phyloP scores from a whole-genome alignment of 257 asterid genomes.

The Solanum paucissectum region DNA sequence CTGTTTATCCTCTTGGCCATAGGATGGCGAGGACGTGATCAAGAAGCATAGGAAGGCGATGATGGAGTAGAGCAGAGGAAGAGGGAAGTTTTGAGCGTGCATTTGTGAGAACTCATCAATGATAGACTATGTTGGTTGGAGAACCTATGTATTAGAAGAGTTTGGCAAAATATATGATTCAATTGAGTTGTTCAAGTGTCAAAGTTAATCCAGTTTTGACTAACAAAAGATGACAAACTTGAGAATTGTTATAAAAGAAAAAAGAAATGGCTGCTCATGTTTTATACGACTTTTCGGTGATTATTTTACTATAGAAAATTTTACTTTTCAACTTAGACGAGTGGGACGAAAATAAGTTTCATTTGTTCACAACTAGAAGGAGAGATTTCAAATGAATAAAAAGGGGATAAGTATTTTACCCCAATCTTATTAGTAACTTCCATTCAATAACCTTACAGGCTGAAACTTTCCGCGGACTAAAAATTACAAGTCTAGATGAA shows the following conservation, averaged over 20 bases:
- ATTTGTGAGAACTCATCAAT: slow-evolving; percentile 4
- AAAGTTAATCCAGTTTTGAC: background rate
- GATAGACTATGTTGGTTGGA: background rate
- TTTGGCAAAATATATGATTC: background rate
- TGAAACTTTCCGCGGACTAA: background rate
- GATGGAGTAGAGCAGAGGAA: background rate
- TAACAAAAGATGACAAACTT: background rate
- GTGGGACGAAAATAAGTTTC: background rate
- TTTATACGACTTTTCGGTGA: background rate
- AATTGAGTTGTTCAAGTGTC: background rate
- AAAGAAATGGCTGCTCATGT: background rate
- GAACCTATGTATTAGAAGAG: background rate
- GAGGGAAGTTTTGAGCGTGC: background rate
- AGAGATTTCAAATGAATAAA: background rate
- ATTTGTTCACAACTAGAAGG: background rate
- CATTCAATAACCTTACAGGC: background rate
- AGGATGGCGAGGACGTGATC: background rate
- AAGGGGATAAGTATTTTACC: background rate
- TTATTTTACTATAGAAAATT: background rate
- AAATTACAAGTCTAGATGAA: background rate
- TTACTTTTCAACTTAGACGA: background rate
- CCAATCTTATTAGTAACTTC: background rate
- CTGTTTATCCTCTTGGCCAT: background rate
- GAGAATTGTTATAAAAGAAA: background rate
- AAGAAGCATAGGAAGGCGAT: background rate